phyloP scores from a whole-genome alignment of 2,329 filamentous ascomycete species.

The Verticillium nubilum region DNA sequence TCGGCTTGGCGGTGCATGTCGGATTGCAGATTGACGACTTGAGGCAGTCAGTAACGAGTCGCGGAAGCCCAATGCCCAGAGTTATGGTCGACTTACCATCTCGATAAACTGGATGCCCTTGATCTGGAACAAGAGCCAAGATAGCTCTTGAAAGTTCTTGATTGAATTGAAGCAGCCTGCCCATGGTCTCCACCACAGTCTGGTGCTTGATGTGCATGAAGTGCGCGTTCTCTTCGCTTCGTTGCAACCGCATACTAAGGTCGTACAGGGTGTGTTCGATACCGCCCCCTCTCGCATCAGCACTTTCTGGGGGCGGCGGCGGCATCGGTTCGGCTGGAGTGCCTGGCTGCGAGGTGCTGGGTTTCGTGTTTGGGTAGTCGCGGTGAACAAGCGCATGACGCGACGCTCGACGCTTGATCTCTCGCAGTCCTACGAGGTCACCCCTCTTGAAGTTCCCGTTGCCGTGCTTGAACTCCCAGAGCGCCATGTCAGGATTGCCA shows the following conservation, averaged over 20 bases:
- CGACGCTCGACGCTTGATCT: slow-evolving; percentile 93
- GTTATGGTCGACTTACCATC: slow-evolving; percentile 58
- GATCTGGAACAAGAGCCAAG: slow-evolving; percentile 65
- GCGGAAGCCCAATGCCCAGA: not conserved
- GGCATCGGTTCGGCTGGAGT: slow-evolving; percentile 78
- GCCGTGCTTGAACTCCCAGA: slow-evolving; percentile 99
- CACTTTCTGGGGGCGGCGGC: slow-evolving; percentile 54
- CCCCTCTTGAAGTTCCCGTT: slow-evolving; percentile 96
- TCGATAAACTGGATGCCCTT: slow-evolving; percentile 71
- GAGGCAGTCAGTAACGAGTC: not conserved
- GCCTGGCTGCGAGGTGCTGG: slow-evolving; percentile 69
- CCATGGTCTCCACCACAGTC: slow-evolving; percentile 73
- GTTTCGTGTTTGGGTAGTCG: slow-evolving; percentile 78
- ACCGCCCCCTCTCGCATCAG: slow-evolving; percentile 67
- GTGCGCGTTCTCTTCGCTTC: slow-evolving; percentile 78
- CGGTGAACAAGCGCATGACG: slow-evolving; percentile 89
- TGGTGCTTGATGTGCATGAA: slow-evolving; percentile 78
- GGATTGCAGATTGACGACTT: slow-evolving; percentile 50
- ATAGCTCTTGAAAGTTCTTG: slow-evolving; percentile 76
- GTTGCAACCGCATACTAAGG: slow-evolving; percentile 66
- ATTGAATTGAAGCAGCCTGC: slow-evolving; percentile 68
- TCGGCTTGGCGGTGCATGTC: slow-evolving; percentile 60
- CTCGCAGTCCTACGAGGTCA: slow-evolving; percentile 81
- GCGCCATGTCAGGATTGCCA: slow-evolving; percentile 81
- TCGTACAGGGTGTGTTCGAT: slow-evolving; percentile 84